These are phyloP conservation scores for Erigeron canadensis DNA, from an alignment of 129 eudicot species.

Conservation along the genomic window DNA sequence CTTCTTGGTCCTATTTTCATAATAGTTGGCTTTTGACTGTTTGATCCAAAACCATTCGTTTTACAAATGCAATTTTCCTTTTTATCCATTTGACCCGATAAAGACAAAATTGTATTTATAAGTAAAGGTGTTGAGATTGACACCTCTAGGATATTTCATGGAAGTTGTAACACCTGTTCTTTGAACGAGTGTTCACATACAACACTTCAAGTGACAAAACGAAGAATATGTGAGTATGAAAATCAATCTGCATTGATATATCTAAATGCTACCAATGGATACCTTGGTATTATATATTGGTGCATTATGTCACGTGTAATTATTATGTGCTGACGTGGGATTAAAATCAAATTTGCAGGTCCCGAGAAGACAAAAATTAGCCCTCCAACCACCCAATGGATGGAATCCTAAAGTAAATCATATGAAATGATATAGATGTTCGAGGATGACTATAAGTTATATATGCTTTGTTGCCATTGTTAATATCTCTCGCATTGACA, in stretches of 20 bases:
- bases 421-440: not conserved
- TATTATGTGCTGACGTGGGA: conserved; percentile 8
- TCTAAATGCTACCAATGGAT: not conserved
- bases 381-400: conserved; percentile 81
- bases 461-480: conserved; percentile 34
- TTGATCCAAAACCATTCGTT: too few relatives aligned
- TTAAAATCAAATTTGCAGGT: conserved; percentile 39
- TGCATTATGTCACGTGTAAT: not conserved
- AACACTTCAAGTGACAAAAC: not conserved
- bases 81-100: too few relatives aligned
- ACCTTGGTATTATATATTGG: not conserved
- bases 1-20: too few relatives aligned
- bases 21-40: too few relatives aligned
- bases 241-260: not conserved
- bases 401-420: conserved; percentile 40
- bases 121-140: not conserved
- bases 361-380: conserved; percentile 63
- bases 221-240: not conserved
- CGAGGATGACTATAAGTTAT: conserved; percentile 14
- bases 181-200: not conserved
- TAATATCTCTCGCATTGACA: conserved; percentile 18
- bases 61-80: too few relatives aligned
- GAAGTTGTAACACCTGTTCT: not conserved
- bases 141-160: not conserved
- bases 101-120: too few relatives aligned